Base-by-base conservation (phyloP, 768 basidiomycete genomes). In the Porpolomopsis calyptriformis region DNA sequence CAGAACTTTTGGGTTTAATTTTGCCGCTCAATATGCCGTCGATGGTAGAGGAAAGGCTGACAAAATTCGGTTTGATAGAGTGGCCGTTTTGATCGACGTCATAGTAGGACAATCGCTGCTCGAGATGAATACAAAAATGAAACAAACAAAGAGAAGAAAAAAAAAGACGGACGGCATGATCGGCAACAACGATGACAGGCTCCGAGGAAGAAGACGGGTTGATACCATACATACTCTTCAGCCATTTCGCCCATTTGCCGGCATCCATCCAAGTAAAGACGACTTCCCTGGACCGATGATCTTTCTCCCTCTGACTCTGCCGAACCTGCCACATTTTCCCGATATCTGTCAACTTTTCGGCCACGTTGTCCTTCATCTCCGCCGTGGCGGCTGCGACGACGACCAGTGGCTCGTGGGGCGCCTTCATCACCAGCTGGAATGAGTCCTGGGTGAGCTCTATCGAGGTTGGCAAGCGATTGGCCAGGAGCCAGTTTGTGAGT, bases 231-330 rank as follows among this genome's bases (percentile, higher is more conserved):
- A 90, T 90, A 54, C 79, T 81, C 70, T 87, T 90, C 65, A 94
- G 67, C 92, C 92, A 97, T 42, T 75, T 80, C 20, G 63, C 71
- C 92, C 94, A 97, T 61, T 72, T 75, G 20, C 77, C 79, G 2
- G 69, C 76, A 57, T 99, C 89, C 77, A 96, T 91, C 82, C 84
- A 91, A 7, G 82, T 73, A 63, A 92, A 96, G 40, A 92, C 76
- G 0, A 94, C 82, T 35, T 78, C 73, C 27, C 72, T 63, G 35
- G 54, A 56, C 43, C 51, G 46, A 20, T 64, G 68, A 26, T 69
- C 67, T 31, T 60, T 62, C 43, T 65, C 54, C 1, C 69, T 68
- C 40, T 55, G 68, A 3, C 70, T 70, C 2, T 57, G 59, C 56
- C 61, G 60, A 29, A 65, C 41, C 49, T 73, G 72, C 89, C 81